Conservation (phyloP, 148 eudicot species). For the Euryodendron excelsum region DNA sequence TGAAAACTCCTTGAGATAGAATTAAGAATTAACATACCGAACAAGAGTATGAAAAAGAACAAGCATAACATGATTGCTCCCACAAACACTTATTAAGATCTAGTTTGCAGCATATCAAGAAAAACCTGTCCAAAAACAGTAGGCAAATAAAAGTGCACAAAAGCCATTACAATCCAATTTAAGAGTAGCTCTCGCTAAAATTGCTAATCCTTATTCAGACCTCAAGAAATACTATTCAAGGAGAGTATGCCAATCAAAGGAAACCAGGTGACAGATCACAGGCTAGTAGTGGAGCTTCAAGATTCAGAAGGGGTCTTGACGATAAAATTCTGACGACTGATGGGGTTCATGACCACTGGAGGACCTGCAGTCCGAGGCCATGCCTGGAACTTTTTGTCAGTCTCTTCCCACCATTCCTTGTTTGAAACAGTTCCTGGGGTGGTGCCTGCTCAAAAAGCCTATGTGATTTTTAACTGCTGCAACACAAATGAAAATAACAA, state of each 20-base stretch:
- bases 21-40: not conserved
- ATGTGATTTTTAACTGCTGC: not conserved
- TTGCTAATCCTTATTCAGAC: not conserved
- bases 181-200: not conserved
- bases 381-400: constrained; percentile 52
- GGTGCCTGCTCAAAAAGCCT: constrained; percentile 31
- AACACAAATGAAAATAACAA: not conserved
- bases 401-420: constrained; percentile 48
- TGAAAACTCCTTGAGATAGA: not conserved
- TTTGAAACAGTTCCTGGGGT: constrained; percentile 43
- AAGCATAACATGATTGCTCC: not conserved
- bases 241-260: not conserved
- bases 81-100: constrained; percentile 6
- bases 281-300: not conserved
- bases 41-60: not conserved
- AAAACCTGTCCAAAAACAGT: not conserved
- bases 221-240: not conserved
- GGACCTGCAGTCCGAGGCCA: constrained; percentile 65
- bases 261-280: not conserved
- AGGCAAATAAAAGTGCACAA: not conserved
- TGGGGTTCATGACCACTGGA: constrained; percentile 62
- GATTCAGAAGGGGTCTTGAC: constrained; percentile 33
- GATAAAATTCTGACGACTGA: constrained; percentile 56
- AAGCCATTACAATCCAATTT: constrained; percentile 5
- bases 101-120: not conserved